phyloP scores from a whole-genome alignment of 176 grass and related monocot species.

The Elymus sibiricus region DNA sequence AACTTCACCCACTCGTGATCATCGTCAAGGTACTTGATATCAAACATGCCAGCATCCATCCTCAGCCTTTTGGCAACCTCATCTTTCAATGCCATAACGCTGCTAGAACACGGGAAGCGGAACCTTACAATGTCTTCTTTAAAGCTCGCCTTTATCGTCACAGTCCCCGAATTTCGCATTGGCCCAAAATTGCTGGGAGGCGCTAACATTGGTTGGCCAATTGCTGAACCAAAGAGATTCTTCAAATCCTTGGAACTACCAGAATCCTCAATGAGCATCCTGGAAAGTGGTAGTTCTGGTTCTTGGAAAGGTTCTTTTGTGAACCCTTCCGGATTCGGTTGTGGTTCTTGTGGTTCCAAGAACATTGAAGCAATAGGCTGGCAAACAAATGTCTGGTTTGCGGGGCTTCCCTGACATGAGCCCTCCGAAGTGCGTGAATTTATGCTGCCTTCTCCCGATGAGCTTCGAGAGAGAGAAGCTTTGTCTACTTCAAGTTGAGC shows the following conservation, averaged over 20 bases:
- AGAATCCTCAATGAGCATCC: slow-evolving; percentile 70
- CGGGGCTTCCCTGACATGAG: slow-evolving; percentile 70
- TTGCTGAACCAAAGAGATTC: slow-evolving; percentile 53
- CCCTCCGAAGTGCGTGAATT: slow-evolving; percentile 71
- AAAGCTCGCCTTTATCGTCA: slow-evolving; percentile 87
- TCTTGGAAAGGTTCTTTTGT: slow-evolving; percentile 50
- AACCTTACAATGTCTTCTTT: slow-evolving; percentile 92
- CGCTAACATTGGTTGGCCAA: slow-evolving; percentile 27
- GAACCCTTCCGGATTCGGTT: slow-evolving; percentile 31
- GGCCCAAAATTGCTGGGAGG: slow-evolving; percentile 33
- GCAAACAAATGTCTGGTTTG: slow-evolving; percentile 40
- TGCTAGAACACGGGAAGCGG: slow-evolving; percentile 49
- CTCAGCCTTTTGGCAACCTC: slow-evolving; percentile 71
- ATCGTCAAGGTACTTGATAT: slow-evolving; percentile 93
- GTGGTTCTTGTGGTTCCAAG: slow-evolving; percentile 38
- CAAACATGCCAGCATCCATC: slow-evolving; percentile 74
- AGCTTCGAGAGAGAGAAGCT: slow-evolving; percentile 63
- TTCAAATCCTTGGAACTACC: slow-evolving; percentile 88
- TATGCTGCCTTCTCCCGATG: slow-evolving; percentile 75
- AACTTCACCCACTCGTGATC: slow-evolving; percentile 95
- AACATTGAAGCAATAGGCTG: slow-evolving; percentile 54
- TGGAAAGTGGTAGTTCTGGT: slow-evolving; percentile 38
- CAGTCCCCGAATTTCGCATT: slow-evolving; percentile 46
- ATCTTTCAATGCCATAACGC: slow-evolving; percentile 51
- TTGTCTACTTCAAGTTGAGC: slow-evolving; percentile 45